Evolutionary conservation across 2,329 filamentous ascomycete genomes (phyloP).

Genomic region (Monilinia polystroma): DNA sequence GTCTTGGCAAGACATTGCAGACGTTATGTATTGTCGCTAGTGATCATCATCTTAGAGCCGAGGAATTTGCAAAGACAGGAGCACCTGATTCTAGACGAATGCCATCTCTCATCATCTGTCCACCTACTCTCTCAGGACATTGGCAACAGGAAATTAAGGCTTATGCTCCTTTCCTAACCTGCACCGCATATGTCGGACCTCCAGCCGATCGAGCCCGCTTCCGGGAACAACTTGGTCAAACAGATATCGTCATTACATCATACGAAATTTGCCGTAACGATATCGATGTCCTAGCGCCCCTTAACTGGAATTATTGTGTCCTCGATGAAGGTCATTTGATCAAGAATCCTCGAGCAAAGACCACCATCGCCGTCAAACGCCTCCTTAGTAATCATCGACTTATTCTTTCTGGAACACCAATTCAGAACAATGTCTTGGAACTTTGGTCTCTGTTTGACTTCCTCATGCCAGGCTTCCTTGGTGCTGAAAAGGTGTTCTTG

Average conservation of each 20-base stretch:
- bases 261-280: constrained; percentile 98
- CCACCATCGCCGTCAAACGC: constrained; percentile 87
- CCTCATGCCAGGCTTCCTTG: constrained; percentile 96
- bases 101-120: constrained; percentile 92
- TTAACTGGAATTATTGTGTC: constrained; percentile 96
- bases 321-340: constrained; percentile 97
- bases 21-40: constrained; percentile 97
- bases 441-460: constrained; percentile 99
- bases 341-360: constrained; percentile 98
- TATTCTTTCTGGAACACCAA: constrained; percentile 94
- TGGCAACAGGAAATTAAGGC: constrained; percentile 98
- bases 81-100: constrained; percentile 75
- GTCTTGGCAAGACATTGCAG: constrained; percentile 94
- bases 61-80: constrained; percentile 82
- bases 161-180: constrained; percentile 90
- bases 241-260: constrained; percentile 93
- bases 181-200: constrained; percentile 87
- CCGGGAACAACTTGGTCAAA: constrained; percentile 66
- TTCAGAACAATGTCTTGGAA: constrained; percentile 96
- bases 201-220: constrained; percentile 75
- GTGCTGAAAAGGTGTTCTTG: constrained; percentile 90
- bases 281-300: constrained; percentile 74
- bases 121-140: constrained; percentile 92
- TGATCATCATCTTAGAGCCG: constrained; percentile 89
- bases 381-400: constrained; percentile 89